phyloP scores from a whole-genome alignment of 495 filamentous ascomycete species.

The Tuber calosporum region DNA sequence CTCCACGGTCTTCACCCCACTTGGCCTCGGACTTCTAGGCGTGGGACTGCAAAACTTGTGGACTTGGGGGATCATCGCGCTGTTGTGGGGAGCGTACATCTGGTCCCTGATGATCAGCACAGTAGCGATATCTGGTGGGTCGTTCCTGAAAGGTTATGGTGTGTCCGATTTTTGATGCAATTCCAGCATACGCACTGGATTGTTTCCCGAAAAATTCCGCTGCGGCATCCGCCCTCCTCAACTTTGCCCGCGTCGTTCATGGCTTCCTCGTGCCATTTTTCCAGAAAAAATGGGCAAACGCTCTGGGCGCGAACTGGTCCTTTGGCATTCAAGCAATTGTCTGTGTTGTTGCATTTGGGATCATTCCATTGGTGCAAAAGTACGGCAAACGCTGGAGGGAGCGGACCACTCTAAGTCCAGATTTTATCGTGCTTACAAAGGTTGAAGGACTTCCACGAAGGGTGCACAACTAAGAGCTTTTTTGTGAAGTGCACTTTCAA shows the following conservation, averaged over 20 bases:
- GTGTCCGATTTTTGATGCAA: neutral
- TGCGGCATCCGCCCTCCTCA: constrained; percentile 31
- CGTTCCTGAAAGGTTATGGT: neutral
- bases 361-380: constrained; percentile 27
- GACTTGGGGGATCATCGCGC: constrained; percentile 29
- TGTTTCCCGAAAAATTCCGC: constrained; percentile 34
- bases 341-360: constrained; percentile 16
- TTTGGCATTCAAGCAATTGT: constrained; percentile 31
- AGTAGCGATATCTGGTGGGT: constrained; percentile 29
- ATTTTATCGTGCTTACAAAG: constrained; percentile 9
- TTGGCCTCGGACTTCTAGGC: constrained; percentile 27
- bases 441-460: neutral
- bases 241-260: constrained; percentile 36
- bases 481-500: neutral
- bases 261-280: constrained; percentile 37
- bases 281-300: constrained; percentile 26
- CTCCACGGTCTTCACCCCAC: constrained; percentile 18
- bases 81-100: constrained; percentile 37
- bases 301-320: constrained; percentile 27
- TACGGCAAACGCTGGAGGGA: constrained; percentile 32
- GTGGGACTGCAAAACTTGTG: constrained; percentile 21
- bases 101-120: constrained; percentile 35
- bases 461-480: neutral
- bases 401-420: constrained; percentile 10
- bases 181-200: constrained; percentile 30